Base-by-base conservation (phyloP, 2,329 filamentous ascomycete genomes). In the Teratosphaeria epicoccoides region DNA sequence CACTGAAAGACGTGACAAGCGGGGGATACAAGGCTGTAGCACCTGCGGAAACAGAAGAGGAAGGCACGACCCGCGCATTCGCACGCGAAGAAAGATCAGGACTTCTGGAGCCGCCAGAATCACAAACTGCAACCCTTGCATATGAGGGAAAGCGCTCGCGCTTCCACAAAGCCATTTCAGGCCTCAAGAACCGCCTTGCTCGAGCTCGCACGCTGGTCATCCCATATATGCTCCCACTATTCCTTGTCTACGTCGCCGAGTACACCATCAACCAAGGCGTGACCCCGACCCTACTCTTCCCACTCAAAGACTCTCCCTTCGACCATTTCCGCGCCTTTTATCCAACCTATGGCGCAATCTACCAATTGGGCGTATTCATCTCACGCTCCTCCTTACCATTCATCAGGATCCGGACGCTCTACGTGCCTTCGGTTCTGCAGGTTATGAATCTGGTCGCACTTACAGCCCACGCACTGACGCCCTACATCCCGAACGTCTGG, bases 221-320 rank as follows among this genome's bases (percentile, higher is more conserved):
- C 44, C 81, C 81, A 9, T 85, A 83, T 68, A 97, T 98, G 89
- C 76, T 95, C 3, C 93, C 93, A 0, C 77, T 98, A 12, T 76
- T 97, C 28, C 73, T 97, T 14, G 93, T 98, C 25, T 98, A 96
- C 67, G 80, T 97, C 29, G 88, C 90, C 52, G 93, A 98, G 73
- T 98, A 98, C 68, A 94, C 87, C 51, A 96, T 97, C 70, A 97
- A 97, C 71, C 90, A 95, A 72, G 91, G 90, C 29, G 88, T 97
- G 0, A 77, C 88, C 0, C 91, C 93, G 0, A 95, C 89, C 0
- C 75, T 97, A 0, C 79, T 98, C 4, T 98, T 95, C 65, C 88
- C 90, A 0, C 75, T 96, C 0, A 65, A 76, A 1, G 70, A 78
- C 10, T 85, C 87, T 1, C 93, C 93, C 0, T 97, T 97, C 66